phyloP scores from a whole-genome alignment of 2,329 filamentous ascomycete genomes.

The Aulographum hederae region DNA sequence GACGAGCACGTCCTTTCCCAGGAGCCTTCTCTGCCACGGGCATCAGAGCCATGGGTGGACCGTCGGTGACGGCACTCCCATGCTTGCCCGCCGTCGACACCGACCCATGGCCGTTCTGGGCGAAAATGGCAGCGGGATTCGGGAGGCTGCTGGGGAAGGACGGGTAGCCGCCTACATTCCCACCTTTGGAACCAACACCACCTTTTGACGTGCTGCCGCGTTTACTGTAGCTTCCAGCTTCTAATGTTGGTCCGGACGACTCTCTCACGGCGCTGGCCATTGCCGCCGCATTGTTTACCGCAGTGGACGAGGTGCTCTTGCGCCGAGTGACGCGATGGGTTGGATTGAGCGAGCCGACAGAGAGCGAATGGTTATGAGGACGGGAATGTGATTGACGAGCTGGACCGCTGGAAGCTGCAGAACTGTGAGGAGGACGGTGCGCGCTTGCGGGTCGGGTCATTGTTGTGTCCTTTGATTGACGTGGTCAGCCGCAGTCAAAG shows the following conservation, averaged over 20 bases:
- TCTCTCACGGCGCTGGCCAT: conserved; percentile 53
- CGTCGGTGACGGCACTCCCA: conserved; percentile 53
- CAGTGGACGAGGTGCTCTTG: conserved; percentile 76
- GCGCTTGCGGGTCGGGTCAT: not conserved
- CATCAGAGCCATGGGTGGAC: conserved; percentile 35
- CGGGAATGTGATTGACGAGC: conserved; percentile 24
- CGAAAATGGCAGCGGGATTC: conserved; percentile 23
- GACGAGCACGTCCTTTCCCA: conserved; percentile 35
- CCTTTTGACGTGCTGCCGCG: conserved; percentile 56
- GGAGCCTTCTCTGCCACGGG: conserved; percentile 23
- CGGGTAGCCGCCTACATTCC: conserved; percentile 38
- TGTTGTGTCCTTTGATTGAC: not conserved
- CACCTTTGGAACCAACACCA: conserved; percentile 23
- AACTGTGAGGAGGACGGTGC: not conserved
- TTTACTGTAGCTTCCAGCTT: conserved; percentile 36
- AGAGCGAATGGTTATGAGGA: conserved; percentile 65
- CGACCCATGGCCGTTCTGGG: conserved; percentile 6
- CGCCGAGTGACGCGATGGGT: conserved; percentile 77
- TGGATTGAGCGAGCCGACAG: conserved; percentile 57
- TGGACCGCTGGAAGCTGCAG: not conserved
- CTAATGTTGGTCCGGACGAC: conserved; percentile 40
- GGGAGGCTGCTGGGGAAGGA: conserved; percentile 53
- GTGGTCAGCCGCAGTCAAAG: no score
- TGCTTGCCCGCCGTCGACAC: conserved; percentile 25
- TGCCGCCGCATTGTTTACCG: conserved; percentile 54